Percentiles rank a stretch among this genome's conserved stretches.
Conservation (phyloP, 768 basidiomycete genomes). For the Exidia glandulosa region DNA sequence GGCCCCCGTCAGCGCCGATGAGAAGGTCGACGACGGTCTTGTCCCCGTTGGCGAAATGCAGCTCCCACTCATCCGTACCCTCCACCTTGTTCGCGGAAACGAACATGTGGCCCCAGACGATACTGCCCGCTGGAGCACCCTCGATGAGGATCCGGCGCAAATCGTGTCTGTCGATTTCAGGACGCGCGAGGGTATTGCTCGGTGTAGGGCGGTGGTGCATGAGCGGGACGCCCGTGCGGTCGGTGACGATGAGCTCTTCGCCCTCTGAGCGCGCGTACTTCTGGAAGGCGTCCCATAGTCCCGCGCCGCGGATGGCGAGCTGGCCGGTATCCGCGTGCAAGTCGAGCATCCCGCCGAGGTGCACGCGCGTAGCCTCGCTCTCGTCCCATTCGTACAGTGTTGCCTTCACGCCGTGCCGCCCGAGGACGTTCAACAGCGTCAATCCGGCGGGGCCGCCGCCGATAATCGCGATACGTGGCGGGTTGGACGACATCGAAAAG, state of each 20-base stretch:
- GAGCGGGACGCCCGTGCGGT: not conserved
- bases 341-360: slow-evolving; percentile 15
- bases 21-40: slow-evolving; percentile 12
- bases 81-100: not conserved
- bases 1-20: slow-evolving; percentile 30
- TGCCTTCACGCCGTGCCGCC: not conserved
- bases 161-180: not conserved
- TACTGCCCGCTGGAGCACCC: slow-evolving; percentile 1
- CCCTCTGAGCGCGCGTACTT: slow-evolving; percentile 11
- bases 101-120: slow-evolving; percentile 3
- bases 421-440: not conserved
- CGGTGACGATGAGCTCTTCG: slow-evolving; percentile 13
- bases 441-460: slow-evolving; percentile 8
- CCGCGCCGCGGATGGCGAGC: slow-evolving; percentile 11
- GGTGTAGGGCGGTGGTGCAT: not conserved
- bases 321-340: slow-evolving; percentile 17
- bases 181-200: not conserved
- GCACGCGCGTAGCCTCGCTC: not conserved
- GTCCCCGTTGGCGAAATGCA: not conserved
- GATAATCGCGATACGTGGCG: slow-evolving; percentile 8
- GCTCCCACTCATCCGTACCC: not conserved
- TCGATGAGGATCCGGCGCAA: slow-evolving; percentile 10
- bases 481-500: not conserved
- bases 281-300: slow-evolving; percentile 13
- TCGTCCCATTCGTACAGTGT: not conserved